These are phyloP conservation scores for Xylaria sp. DNA, from an alignment of 2,329 filamentous ascomycete genomes.

Conservation along the genomic window DNA sequence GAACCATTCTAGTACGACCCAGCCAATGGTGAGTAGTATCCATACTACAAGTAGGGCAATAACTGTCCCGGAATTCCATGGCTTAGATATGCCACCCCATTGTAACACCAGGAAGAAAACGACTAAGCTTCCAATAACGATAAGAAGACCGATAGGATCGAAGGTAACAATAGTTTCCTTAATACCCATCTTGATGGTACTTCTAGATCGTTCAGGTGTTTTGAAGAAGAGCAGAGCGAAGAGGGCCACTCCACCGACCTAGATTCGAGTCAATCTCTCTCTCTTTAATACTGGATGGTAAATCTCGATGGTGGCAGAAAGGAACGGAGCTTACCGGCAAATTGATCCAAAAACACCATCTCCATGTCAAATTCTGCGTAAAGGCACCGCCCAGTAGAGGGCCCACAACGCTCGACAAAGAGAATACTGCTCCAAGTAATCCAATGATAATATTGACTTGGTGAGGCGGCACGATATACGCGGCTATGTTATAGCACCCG, in stretches of 20 bases:
- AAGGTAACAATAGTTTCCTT: neutral
- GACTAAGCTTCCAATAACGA: neutral
- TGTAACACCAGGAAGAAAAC: neutral
- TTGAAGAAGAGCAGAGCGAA: constrained; percentile 9
- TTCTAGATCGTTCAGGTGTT: neutral
- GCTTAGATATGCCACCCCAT: constrained; percentile 31
- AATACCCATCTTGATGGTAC: neutral
- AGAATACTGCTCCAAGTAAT: constrained; percentile 53
- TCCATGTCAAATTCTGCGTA: constrained; percentile 6
- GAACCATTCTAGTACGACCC: constrained; percentile 39
- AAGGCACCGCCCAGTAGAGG: constrained; percentile 10
- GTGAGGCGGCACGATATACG: constrained; percentile 21
- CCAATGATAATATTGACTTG: constrained; percentile 40
- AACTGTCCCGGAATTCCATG: constrained; percentile 49
- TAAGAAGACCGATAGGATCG: constrained; percentile 3
- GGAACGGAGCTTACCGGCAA: constrained; percentile 1
- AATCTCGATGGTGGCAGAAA: neutral
- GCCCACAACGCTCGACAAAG: constrained; percentile 9
- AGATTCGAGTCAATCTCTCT: neutral
- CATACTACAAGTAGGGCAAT: constrained; percentile 50
- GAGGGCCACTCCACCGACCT: constrained; percentile 5
- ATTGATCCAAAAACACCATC: constrained; percentile 24
- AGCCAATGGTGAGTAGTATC: constrained; percentile 42
- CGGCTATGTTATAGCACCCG: constrained; percentile 51
- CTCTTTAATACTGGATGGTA: neutral